phyloP scores from a whole-genome alignment of 306 rosid genomes.

The Luffa aegyptiaca region DNA sequence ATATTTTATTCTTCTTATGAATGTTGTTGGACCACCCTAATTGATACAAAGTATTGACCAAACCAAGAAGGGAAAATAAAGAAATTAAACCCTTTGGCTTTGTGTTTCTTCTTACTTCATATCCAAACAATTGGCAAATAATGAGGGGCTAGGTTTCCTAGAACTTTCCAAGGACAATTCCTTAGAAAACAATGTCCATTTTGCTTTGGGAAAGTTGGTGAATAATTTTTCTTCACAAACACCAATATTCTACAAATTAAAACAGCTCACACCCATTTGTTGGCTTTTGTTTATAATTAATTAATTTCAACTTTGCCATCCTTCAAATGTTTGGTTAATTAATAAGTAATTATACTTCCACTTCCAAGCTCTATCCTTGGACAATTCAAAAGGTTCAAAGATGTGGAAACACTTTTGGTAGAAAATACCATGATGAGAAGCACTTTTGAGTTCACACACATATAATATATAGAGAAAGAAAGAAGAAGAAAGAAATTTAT shows the following conservation, averaged over 20 bases:
- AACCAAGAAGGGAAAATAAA: background rate
- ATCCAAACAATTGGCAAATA: background rate
- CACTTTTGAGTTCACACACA: conserved; percentile 6
- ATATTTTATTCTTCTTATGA: too few species aligned
- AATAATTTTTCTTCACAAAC: background rate
- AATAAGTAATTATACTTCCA: conserved; percentile 32
- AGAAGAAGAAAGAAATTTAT: background rate
- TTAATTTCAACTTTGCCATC: background rate
- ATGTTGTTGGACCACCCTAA: too few species aligned
- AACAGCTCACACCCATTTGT: background rate
- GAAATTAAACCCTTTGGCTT: background rate
- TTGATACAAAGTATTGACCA: background rate
- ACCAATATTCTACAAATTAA: background rate
- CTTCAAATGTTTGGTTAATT: conserved; percentile 15
- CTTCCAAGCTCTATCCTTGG: conserved; percentile 33
- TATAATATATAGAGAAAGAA: background rate
- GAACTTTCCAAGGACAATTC: conserved; percentile 4
- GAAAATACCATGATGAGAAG: background rate
- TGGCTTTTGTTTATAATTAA: background rate
- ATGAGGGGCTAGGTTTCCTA: background rate
- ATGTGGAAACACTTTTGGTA: conserved; percentile 17
- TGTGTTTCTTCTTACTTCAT: background rate
- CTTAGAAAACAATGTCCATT: background rate
- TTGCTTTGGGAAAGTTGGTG: background rate
- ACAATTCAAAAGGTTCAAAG: conserved; percentile 31